Conservation (phyloP, 805 yeast genomes). For the Naumovozyma castellii region DNA sequence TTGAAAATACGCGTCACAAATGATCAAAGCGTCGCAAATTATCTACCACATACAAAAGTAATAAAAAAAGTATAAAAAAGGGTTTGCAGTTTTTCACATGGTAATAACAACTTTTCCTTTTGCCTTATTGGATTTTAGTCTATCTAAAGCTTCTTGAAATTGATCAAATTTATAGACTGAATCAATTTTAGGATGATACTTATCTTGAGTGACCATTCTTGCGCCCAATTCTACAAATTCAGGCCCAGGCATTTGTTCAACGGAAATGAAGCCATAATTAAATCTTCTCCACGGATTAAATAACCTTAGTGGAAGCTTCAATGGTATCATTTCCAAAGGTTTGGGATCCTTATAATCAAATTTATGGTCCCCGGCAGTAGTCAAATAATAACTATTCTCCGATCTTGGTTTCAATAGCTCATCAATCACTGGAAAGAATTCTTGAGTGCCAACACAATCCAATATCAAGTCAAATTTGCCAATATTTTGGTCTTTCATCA, state of each 20-base stretch:
- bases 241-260: constrained; percentile 4
- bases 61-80: no score
- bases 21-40: not conserved
- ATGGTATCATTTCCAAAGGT: no score
- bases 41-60: no score
- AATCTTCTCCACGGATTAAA: constrained; percentile 22
- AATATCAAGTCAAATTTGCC: constrained; percentile 48
- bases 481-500: constrained; percentile 22
- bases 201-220: no score
- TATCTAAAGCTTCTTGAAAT: constrained; percentile 41
- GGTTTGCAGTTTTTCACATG: no score
- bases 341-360: no score
- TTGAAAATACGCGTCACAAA: not conserved
- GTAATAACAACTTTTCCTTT: constrained; percentile 51
- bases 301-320: constrained; percentile 8
- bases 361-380: constrained; percentile 58
- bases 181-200: constrained; percentile 44
- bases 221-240: constrained; percentile 10
- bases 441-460: constrained; percentile 54
- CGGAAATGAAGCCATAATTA: constrained; percentile 22
- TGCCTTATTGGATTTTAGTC: constrained; percentile 38
- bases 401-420: constrained; percentile 36
- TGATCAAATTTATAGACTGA: constrained; percentile 42
- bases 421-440: constrained; percentile 35
- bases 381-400: constrained; percentile 40